A percentile compares a stretch with the other conserved stretches of the same genome.
Conservation (phyloP, 441 rosid genomes). For the Rhodomyrtus psidioides region DNA sequence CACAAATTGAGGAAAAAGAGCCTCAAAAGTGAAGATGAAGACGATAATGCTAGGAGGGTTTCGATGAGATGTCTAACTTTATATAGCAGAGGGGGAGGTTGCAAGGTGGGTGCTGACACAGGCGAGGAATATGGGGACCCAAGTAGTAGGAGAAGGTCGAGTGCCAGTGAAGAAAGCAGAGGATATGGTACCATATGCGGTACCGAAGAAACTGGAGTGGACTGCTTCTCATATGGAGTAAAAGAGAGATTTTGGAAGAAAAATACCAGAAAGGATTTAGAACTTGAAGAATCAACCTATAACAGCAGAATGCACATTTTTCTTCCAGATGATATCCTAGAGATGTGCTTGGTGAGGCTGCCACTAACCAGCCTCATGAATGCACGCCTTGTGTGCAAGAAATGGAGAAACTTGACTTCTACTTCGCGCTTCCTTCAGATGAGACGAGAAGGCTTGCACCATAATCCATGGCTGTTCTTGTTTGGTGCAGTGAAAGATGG, state of each 20-base stretch:
- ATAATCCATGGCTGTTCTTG: conserved; percentile 85
- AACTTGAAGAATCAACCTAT: conserved; percentile 33
- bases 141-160: conserved; percentile 51
- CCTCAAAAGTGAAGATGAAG: conserved; percentile 44
- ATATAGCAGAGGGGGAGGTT: conserved; percentile 72
- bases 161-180: conserved; percentile 73
- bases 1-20: conserved; percentile 59
- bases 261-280: conserved; percentile 37
- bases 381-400: conserved; percentile 92
- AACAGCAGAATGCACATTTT: conserved; percentile 54
- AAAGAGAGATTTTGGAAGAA: conserved; percentile 84
- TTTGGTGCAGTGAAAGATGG: conserved; percentile 78
- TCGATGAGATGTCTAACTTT: conserved; percentile 60
- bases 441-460: conserved; percentile 61
- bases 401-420: conserved; percentile 74
- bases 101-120: conserved; percentile 87
- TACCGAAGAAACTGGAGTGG: conserved; percentile 57
- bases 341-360: conserved; percentile 86
- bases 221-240: conserved; percentile 85
- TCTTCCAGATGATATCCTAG: conserved; percentile 84
- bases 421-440: conserved; percentile 60
- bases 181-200: conserved; percentile 55
- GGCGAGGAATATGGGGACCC: conserved; percentile 74
- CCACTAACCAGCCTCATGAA: conserved; percentile 77
- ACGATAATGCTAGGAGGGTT: conserved; percentile 39